Conservation (phyloP, 2,329 filamentous ascomycete genomes). For the Tympanopsis confertula region DNA sequence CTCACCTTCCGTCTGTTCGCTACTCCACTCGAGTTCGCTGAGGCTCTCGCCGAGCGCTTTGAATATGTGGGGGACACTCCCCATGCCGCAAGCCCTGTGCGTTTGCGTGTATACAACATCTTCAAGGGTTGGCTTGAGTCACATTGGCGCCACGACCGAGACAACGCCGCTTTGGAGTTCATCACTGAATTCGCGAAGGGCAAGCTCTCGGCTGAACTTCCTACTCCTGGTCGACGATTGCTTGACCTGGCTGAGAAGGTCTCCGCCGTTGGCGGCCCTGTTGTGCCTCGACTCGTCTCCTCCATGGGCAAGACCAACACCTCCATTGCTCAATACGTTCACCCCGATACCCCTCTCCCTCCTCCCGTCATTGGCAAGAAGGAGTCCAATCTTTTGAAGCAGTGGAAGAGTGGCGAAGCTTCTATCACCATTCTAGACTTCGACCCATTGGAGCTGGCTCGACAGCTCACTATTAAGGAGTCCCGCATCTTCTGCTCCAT, state of each 20-base stretch:
- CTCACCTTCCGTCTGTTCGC: conserved; percentile 92
- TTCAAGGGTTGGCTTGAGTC: conserved; percentile 97
- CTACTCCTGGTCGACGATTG: conserved; percentile 70
- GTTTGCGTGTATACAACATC: conserved; percentile 84
- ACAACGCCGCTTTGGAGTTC: conserved; percentile 61
- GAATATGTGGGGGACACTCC: conserved; percentile 77
- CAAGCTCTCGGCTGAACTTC: conserved; percentile 56
- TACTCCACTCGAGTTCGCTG: conserved; percentile 65
- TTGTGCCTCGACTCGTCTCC: conserved; percentile 73
- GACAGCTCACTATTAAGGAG: conserved; percentile 85
- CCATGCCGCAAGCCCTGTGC: conserved; percentile 65
- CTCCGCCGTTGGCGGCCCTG: conserved; percentile 56
- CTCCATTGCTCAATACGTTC: conserved; percentile 58
- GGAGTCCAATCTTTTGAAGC: conserved; percentile 60
- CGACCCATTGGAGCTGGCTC: conserved; percentile 78
- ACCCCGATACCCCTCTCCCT: conserved; percentile 62
- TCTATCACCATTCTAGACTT: conserved; percentile 75
- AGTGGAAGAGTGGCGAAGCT: conserved; percentile 63
- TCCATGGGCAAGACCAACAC: conserved; percentile 82
- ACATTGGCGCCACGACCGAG: conserved; percentile 78
- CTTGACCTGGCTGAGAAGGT: conserved; percentile 72
- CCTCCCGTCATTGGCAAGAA: conserved; percentile 61
- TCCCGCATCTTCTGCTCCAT: conserved; percentile 87
- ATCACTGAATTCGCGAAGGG: conserved; percentile 73
- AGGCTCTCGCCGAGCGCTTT: conserved; percentile 79